Evolutionary conservation across 2,329 filamentous ascomycete species (phyloP).

Genomic region (Teratosphaeria destructans): DNA sequence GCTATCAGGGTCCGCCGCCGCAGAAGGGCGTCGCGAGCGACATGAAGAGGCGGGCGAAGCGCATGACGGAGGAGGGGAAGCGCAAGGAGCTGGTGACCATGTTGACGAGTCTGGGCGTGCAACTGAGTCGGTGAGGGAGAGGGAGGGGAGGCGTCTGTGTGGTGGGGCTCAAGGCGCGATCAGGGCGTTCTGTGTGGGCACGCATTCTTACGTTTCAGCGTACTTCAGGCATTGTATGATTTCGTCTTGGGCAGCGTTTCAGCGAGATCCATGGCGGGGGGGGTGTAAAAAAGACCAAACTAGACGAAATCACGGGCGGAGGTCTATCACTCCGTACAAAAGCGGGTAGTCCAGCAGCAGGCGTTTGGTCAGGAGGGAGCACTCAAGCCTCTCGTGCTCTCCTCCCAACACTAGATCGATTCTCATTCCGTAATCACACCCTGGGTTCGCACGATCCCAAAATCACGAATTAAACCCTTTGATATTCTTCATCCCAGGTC

Average conservation of each 20-base stretch:
- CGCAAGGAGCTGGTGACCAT: conserved; percentile 16
- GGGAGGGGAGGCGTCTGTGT: neutral
- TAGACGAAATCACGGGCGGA: too few relatives aligned
- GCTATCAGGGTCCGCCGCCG: conserved; percentile 14
- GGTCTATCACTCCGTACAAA: neutral
- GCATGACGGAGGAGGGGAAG: conserved; percentile 17
- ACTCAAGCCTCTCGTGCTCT: neutral
- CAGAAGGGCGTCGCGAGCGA: conserved; percentile 17
- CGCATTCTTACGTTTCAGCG: neutral
- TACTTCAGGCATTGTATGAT: neutral
- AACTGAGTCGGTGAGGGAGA: neutral
- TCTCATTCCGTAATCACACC: too few relatives aligned
- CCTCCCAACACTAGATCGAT: neutral
- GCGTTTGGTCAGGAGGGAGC: neutral
- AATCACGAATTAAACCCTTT: neutral
- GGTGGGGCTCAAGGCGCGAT: neutral
- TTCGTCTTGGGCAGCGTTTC: neutral
- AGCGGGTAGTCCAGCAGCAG: too few relatives aligned
- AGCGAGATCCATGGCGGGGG: neutral
- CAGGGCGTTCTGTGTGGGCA: neutral
- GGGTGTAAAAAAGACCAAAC: too few relatives aligned
- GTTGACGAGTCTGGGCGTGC: conserved; percentile 7
- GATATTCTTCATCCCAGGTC: too few relatives aligned
- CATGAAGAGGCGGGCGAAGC: conserved; percentile 15
- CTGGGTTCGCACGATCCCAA: too few relatives aligned